These are phyloP conservation scores for Oenanthe javanica DNA, from an alignment of 140 eudicot species.

Conservation along the genomic window DNA sequence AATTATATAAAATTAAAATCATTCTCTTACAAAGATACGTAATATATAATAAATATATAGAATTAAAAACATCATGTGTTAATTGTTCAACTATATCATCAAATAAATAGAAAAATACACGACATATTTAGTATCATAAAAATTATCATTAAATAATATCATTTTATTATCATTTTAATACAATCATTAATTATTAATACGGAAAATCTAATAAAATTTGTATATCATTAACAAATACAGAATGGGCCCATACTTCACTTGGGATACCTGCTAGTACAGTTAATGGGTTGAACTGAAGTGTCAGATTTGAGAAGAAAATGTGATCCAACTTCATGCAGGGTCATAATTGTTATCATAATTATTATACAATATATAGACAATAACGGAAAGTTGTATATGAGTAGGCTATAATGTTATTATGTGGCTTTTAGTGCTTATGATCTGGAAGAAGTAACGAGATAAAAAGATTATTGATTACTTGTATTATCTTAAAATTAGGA, in stretches of 20 bases:
- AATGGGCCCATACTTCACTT: background rate
- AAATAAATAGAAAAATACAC: background rate
- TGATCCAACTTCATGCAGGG: background rate
- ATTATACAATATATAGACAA: background rate
- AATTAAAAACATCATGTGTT: no score
- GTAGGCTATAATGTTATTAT: background rate
- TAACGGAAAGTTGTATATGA: background rate
- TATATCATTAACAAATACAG: no score
- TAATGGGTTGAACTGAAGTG: background rate
- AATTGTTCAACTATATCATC: no score
- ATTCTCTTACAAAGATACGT: no score
- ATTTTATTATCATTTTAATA: background rate
- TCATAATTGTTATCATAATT: background rate
- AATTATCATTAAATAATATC: no score
- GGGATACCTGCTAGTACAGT: background rate
- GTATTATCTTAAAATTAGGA: conserved; percentile 32
- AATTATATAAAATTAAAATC: no score
- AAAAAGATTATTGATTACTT: background rate
- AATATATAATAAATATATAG: background rate
- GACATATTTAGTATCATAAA: background rate
- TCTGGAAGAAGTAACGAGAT: background rate
- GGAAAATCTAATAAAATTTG: background rate
- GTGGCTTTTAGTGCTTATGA: background rate
- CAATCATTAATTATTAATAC: no score
- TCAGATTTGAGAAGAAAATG: background rate